These are phyloP conservation scores for Butyriboletus loyo DNA, from an alignment of 768 basidiomycete species.

Conservation along the genomic window DNA sequence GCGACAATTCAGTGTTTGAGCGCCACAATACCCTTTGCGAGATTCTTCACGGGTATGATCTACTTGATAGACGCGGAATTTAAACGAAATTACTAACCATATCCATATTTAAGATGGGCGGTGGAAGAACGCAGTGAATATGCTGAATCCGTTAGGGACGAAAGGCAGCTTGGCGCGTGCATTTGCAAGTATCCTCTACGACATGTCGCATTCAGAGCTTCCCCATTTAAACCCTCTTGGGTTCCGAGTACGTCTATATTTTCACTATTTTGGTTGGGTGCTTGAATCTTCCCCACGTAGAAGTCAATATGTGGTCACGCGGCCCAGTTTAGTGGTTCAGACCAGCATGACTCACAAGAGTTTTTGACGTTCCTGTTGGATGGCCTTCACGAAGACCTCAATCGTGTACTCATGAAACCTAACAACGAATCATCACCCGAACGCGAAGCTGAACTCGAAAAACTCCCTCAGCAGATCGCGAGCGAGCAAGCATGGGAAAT, in stretches of 20 bases:
- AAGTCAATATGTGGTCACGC: slow-evolving; percentile 58
- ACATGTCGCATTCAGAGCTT: slow-evolving; percentile 86
- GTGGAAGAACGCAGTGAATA: slow-evolving; percentile 83
- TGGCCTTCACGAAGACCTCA: slow-evolving; percentile 86
- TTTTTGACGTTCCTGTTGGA: slow-evolving; percentile 93
- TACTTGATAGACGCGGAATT: not conserved
- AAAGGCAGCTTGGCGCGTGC: slow-evolving; percentile 78
- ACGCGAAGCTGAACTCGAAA: slow-evolving; percentile 86
- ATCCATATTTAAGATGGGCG: slow-evolving; percentile 53
- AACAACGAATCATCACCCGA: slow-evolving; percentile 63
- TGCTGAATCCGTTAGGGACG: slow-evolving; percentile 80
- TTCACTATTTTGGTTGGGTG: slow-evolving; percentile 18
- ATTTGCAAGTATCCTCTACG: slow-evolving; percentile 79
- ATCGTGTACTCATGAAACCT: slow-evolving; percentile 75
- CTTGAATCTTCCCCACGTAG: slow-evolving; percentile 35
- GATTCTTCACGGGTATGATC: slow-evolving; percentile 79
- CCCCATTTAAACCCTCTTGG: slow-evolving; percentile 77
- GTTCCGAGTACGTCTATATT: slow-evolving; percentile 66
- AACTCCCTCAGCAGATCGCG: slow-evolving; percentile 81
- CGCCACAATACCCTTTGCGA: slow-evolving; percentile 89
- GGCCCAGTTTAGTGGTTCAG: slow-evolving; percentile 74
- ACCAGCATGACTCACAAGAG: slow-evolving; percentile 98
- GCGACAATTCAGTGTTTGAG: slow-evolving; percentile 95
- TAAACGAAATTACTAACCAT: slow-evolving; percentile 1
- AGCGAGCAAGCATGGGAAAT: slow-evolving; percentile 91